Conservation (phyloP, 352 stramenopile genomes). For the Aphanomyces euteiches region DNA sequence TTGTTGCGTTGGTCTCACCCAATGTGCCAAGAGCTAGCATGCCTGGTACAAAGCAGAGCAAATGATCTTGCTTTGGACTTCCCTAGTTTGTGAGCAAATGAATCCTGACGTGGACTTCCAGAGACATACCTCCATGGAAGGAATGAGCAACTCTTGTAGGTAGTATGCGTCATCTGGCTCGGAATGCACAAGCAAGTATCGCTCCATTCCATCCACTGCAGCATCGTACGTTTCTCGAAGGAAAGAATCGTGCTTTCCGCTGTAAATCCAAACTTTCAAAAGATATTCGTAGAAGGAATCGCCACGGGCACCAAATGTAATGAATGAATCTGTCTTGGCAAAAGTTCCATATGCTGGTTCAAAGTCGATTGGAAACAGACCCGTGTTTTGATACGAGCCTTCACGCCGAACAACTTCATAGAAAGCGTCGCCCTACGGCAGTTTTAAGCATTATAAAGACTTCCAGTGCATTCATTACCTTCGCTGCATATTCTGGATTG, state of each 20-base stretch:
- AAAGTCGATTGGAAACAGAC: conserved; percentile 88
- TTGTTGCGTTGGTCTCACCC: conserved; percentile 43
- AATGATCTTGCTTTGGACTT: conserved; percentile 91
- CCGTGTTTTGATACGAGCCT: conserved; percentile 66
- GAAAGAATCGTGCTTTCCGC: conserved; percentile 58
- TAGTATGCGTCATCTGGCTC: conserved; percentile 60
- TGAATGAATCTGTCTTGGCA: conserved; percentile 33
- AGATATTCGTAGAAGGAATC: conserved; percentile 99
- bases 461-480: conserved; percentile 38
- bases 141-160: conserved; percentile 55
- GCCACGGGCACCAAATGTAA: conserved; percentile 92
- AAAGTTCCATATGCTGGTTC: conserved; percentile 42
- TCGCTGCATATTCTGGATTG: conserved; percentile 62
- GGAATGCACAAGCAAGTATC: conserved; percentile 78
- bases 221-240: conserved; percentile 91
- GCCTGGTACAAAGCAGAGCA: conserved; percentile 94
- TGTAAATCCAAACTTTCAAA: conserved; percentile 96
- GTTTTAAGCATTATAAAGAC: conserved; percentile 29
- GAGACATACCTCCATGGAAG: conserved; percentile 40
- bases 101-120: conserved; percentile 33
- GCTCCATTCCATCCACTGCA: conserved; percentile 90
- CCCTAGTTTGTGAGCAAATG: conserved; percentile 21
- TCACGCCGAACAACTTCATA: conserved; percentile 68
- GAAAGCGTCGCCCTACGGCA: conserved; percentile 66
- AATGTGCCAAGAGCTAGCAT: conserved; percentile 91